phyloP scores from a whole-genome alignment of 106 monocot species.

The Phalaenopsis aphrodite region DNA sequence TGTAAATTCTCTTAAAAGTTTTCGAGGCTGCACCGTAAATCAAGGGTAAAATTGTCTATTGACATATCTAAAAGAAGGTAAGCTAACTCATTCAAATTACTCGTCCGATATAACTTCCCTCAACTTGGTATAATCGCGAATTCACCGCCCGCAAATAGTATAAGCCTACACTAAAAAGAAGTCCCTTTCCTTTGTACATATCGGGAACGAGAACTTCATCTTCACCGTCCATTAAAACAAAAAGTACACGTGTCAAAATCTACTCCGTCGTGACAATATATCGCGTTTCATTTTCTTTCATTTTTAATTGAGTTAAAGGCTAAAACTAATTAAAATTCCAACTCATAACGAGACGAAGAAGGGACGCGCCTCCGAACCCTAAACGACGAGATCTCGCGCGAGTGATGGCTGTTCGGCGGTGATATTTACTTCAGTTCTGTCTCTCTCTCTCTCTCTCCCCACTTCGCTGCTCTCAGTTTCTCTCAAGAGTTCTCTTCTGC shows the following conservation, averaged over 20 bases:
- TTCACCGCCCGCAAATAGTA: not conserved
- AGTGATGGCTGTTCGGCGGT: not conserved
- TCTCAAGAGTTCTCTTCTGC: not conserved
- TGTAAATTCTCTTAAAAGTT: too few species aligned
- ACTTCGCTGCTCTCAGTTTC: not conserved
- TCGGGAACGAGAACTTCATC: slow-evolving; percentile 5
- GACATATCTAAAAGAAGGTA: not conserved
- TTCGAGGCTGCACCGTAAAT: not conserved
- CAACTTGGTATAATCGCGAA: not conserved
- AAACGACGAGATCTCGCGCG: slow-evolving; percentile 12
- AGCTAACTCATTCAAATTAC: not conserved
- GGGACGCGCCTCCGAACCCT: not conserved
- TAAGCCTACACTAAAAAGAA: not conserved
- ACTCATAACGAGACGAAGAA: not conserved
- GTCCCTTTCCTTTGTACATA: not conserved
- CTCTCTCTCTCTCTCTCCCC: not conserved
- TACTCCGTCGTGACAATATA: not conserved
- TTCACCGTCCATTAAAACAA: not conserved
- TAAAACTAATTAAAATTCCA: not conserved
- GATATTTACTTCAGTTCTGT: not conserved
- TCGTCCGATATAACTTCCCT: too few species aligned
- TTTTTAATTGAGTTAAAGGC: not conserved
- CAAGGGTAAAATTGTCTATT: not conserved
- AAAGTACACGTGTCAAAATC: not conserved
- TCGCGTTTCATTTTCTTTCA: not conserved